phyloP scores from a whole-genome alignment of 257 asterid genomes.

The Fraxinus pennsylvanica region DNA sequence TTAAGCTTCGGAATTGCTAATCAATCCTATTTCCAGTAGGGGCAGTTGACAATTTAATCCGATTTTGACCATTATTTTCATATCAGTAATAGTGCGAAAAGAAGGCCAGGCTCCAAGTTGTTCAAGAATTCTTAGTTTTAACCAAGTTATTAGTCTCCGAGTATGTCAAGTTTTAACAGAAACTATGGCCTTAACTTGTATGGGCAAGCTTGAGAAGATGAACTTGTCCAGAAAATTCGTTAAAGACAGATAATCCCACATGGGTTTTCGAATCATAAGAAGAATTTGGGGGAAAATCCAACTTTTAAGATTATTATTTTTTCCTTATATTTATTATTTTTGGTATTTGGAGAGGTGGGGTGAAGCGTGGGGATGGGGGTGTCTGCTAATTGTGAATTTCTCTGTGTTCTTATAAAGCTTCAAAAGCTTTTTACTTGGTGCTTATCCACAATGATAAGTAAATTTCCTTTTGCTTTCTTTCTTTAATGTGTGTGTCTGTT shows the following conservation, averaged over 20 bases:
- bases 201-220: conserved; percentile 30
- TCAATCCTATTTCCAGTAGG: background rate
- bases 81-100: too few relatives aligned
- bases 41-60: too few relatives aligned
- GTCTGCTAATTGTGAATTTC: conserved; percentile 24
- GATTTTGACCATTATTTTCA: too few relatives aligned
- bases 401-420: conserved; percentile 28
- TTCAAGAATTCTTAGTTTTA: background rate
- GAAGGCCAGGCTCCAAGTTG: too few relatives aligned
- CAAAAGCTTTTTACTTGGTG: conserved; percentile 28
- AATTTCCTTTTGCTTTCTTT: conserved; percentile 25
- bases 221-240: conserved; percentile 20
- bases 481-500: conserved; percentile 6
- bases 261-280: conserved; percentile 19
- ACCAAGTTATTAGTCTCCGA: too few relatives aligned
- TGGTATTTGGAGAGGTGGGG: background rate
- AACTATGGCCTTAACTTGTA: conserved; percentile 29
- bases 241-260: conserved; percentile 30
- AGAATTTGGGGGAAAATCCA: background rate
- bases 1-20: background rate
- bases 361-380: background rate
- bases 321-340: background rate
- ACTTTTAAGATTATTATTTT: background rate
- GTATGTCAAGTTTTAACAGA: background rate
- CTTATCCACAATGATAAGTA: conserved; percentile 32